Conservation (phyloP, 1,284 basidiomycete species). For the Rhizoctonia solani region DNA sequence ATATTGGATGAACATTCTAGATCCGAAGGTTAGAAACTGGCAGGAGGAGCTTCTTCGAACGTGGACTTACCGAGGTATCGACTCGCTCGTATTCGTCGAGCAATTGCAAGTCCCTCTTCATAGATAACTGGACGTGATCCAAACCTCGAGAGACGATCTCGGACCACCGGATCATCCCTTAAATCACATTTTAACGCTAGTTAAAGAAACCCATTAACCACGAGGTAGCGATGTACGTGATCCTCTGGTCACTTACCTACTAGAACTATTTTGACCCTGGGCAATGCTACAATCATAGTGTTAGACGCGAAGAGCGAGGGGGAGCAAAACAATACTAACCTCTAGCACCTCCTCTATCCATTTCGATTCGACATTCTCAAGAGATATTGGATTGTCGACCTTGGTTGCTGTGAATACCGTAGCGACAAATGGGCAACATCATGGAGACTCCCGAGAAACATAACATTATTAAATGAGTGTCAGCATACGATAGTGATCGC, state of each 20-base stretch:
- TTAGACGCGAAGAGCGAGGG: background rate
- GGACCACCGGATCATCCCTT: slow-evolving; percentile 71
- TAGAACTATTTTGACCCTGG: slow-evolving; percentile 93
- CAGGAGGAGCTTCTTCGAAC: background rate
- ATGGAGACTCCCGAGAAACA: slow-evolving; percentile 78
- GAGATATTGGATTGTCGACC: slow-evolving; percentile 88
- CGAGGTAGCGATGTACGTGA: background rate
- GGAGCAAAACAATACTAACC: slow-evolving; percentile 20
- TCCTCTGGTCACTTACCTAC: slow-evolving; percentile 65
- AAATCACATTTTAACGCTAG: slow-evolving; percentile 93
- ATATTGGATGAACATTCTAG: slow-evolving; percentile 93
- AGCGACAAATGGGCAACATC: background rate
- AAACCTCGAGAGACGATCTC: slow-evolving; percentile 69
- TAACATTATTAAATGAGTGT: slow-evolving; percentile 92
- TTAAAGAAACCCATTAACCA: background rate
- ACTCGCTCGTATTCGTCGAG: slow-evolving; percentile 87
- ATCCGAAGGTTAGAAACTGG: background rate
- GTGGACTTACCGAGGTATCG: slow-evolving; percentile 80
- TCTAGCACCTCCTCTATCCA: slow-evolving; percentile 83
- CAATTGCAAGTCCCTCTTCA: slow-evolving; percentile 85
- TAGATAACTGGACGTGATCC: slow-evolving; percentile 79
- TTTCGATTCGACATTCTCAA: slow-evolving; percentile 94
- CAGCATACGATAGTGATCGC: slow-evolving; percentile 88
- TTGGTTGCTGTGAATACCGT: slow-evolving; percentile 43
- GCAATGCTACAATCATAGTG: slow-evolving; percentile 67